phyloP scores from a whole-genome alignment of 805 yeast genomes.

The Brettanomyces anomalus region DNA sequence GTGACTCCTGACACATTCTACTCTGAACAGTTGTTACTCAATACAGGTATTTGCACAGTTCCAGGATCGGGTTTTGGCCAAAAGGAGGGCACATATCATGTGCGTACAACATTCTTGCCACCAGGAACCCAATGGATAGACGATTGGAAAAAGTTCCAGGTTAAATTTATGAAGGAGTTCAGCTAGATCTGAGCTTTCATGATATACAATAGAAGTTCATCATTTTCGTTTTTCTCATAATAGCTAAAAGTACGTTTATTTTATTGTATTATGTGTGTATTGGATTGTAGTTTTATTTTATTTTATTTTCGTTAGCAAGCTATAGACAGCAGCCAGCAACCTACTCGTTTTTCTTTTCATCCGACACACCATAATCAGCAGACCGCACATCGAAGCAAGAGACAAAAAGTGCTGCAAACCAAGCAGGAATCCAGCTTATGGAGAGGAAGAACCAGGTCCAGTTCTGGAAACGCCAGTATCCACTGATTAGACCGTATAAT shows the following conservation, averaged over 20 bases:
- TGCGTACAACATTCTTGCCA: constrained; percentile 94
- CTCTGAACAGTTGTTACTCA: constrained; percentile 73
- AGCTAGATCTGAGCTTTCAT: constrained; percentile 10
- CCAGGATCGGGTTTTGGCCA: constrained; percentile 99
- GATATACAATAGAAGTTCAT: too few species aligned
- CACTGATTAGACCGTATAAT: constrained; percentile 43
- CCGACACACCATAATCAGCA: constrained; percentile 4
- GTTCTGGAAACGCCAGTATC: constrained; percentile 62
- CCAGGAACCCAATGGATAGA: constrained; percentile 90
- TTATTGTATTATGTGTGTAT: too few species aligned
- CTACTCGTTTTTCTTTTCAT: constrained; percentile 7
- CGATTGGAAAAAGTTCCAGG: constrained; percentile 73
- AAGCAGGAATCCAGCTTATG: constrained; percentile 76
- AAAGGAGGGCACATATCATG: constrained; percentile 77
- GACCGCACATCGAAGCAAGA: constrained; percentile 15
- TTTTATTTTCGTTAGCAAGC: too few species aligned
- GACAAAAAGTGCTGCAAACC: constrained; percentile 38
- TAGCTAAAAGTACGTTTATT: too few species aligned
- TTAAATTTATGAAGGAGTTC: constrained; percentile 53
- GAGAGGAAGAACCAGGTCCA: constrained; percentile 80
- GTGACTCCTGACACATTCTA: constrained; percentile 78
- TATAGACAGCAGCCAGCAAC: too few species aligned
- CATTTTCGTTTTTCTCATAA: too few species aligned
- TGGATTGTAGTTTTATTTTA: too few species aligned
- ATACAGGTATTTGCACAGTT: constrained; percentile 92